Base-by-base conservation (phyloP, 352 stramenopile genomes). In the Pythium pyrilobum region DNA sequence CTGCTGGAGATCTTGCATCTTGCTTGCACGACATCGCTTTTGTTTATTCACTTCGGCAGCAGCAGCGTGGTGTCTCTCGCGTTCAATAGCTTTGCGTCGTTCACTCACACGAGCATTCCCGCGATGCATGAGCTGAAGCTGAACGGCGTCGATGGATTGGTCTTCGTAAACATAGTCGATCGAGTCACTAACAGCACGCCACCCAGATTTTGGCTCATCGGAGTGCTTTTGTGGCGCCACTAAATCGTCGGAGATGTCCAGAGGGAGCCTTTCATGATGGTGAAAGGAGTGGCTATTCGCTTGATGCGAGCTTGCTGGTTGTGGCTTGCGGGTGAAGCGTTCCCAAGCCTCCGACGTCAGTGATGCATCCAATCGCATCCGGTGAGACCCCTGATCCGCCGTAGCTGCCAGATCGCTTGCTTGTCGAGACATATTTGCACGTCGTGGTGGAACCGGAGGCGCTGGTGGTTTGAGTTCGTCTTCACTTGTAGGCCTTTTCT, bases 131-230 rank as follows among this genome's bases (percentile, higher is more conserved):
- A 84, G 59, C 21, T 74, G 62, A 5, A 74, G 36, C 33, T 82
- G 72, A 16, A 83, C 69, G 11, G 74, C 32, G 38, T 84, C 74
- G 2, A 80, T 74, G 2, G 71, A 71, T 8, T 69, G 64, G 28
- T 87, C 72, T 33, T 79, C 63, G 27, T 77, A 89, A 12, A 87
- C 74, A 33, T 78, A 62, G 18, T 87, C 69, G 16, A 86, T 86
- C 1, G 70, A 78, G 18, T 73, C 62, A 28, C 79, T 64, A 9
- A 87, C 60, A 12, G 47, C 50, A 32, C 67, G 56, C 73, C 71
- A 85, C 1, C 51, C 50, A 0, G 59, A 66, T 1, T 34, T 23
- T 15, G 24, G 2, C 11, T 43, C 8, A 5, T 48, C 21, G n/a
- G n/a, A n/a, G n/a, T n/a, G n/a, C n/a, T n/a, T n/a, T n/a, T n/a